phyloP scores from a whole-genome alignment of 1,284 basidiomycete genomes.

The Quambalaria eucalypti region DNA sequence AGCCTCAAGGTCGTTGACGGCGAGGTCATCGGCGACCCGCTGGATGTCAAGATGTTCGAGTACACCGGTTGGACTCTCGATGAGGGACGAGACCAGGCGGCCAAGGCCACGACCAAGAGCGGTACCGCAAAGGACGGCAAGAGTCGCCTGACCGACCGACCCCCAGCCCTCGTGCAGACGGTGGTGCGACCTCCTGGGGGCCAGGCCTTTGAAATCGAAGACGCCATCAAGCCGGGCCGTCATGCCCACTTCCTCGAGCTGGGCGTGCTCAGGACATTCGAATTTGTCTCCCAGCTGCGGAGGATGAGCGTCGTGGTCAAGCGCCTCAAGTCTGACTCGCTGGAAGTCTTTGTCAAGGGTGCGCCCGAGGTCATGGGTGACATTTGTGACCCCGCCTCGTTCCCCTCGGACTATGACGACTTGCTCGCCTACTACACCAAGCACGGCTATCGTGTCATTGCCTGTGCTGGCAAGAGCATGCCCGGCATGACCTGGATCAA shows the following conservation, averaged over 20 bases:
- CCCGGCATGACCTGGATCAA: constrained; percentile 92
- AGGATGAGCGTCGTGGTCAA: constrained; percentile 98
- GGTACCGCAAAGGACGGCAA: constrained; percentile 40
- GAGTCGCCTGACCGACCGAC: constrained; percentile 56
- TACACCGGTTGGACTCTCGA: constrained; percentile 95
- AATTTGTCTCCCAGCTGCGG: constrained; percentile 85
- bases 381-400: constrained; percentile 56
- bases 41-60: constrained; percentile 81
- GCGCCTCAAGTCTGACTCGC: constrained; percentile 79
- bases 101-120: constrained; percentile 27
- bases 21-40: constrained; percentile 82
- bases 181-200: constrained; percentile 91
- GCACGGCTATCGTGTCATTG: constrained; percentile 94
- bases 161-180: constrained; percentile 86
- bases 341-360: constrained; percentile 98
- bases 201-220: constrained; percentile 77
- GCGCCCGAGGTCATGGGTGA: constrained; percentile 96
- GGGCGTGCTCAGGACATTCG: constrained; percentile 90
- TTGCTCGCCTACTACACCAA: constrained; percentile 93
- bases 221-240: constrained; percentile 71
- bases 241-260: constrained; percentile 86
- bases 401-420: constrained; percentile 89
- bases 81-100: constrained; percentile 55
- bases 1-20: constrained; percentile 85
- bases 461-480: constrained; percentile 91